Base-by-base conservation (phyloP, 2,329 filamentous ascomycete genomes). In the Biscogniauxia sp. region DNA sequence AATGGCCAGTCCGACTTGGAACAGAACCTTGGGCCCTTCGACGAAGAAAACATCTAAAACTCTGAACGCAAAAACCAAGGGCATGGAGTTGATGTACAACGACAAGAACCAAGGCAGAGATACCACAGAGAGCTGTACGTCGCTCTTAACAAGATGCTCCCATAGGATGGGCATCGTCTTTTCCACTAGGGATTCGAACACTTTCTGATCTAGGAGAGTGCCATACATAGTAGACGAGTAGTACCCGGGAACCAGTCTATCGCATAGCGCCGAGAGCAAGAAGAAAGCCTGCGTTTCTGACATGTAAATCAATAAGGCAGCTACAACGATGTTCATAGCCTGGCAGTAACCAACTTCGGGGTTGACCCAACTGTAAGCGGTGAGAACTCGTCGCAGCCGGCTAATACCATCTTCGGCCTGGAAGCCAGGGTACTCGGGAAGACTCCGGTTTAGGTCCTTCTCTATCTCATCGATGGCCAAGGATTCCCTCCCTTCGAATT, bases 181-280 rank as follows among this genome's bases (percentile, higher is more conserved):
- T 76, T 99, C 95, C n/a, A 99, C 95, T 3, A 99, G 82, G 2
- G 91, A 96, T 77, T 99, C 95, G 70, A 99, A 99, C 15, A 99
- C 95, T 68, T 95, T 92, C 72, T 99, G 95, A 72, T 99, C 95
- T 49, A 99, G 84, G 5, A 99, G 82, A 0, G 95, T 99, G 68
- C 95, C 95, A 76, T 99, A 99, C 95, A 99, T 99, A 66, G 96
- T 99, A 19, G 91, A 96, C 5, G 94, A 98, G 76, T 99, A 99
- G 79, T 99, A 99, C 4, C 95, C 95, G 0, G 95, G 95, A 3
- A 98, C 85, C 1, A 99, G 82, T 53, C 94, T 89, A 74, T 98
- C 94, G 79, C 95, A 99, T 17, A 99, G 82, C 1, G 94, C 84
- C 1, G 93, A 96, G 51, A 99, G 85, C 7, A 97, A 82, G 75